phyloP scores from a whole-genome alignment of 73 alveolate species.

The Paramecium sonneborni region DNA sequence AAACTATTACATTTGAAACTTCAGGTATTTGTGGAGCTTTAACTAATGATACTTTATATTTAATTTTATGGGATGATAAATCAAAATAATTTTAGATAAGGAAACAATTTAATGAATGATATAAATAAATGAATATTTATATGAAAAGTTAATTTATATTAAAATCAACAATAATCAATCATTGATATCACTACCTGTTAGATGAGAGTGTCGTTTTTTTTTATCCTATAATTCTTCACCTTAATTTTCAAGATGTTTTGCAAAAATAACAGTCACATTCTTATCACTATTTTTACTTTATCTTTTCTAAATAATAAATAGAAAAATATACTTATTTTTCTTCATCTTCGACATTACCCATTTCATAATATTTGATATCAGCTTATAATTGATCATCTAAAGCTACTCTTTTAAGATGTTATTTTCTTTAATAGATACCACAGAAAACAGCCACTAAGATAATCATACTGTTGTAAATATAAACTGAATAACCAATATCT shows the following conservation, averaged over 20 bases:
- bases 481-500: neutral
- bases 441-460: neutral
- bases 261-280: neutral
- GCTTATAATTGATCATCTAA: neutral
- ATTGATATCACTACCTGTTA: slow-evolving; percentile 6
- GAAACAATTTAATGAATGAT: neutral
- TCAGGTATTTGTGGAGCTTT: neutral
- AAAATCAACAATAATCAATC: neutral
- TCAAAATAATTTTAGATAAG: neutral
- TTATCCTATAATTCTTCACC: neutral
- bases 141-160: neutral
- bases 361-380: slow-evolving; percentile 40
- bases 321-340: neutral
- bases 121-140: neutral
- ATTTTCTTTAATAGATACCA: neutral
- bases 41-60: neutral
- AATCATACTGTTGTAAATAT: neutral
- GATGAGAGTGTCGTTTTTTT: neutral
- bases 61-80: neutral
- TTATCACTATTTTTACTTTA: neutral
- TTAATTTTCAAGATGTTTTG: neutral
- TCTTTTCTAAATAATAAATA: neutral
- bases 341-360: slow-evolving; percentile 6
- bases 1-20: neutral
- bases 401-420: neutral